phyloP scores from a whole-genome alignment of 169 alveolate genomes.

The Perkinsus olseni region DNA sequence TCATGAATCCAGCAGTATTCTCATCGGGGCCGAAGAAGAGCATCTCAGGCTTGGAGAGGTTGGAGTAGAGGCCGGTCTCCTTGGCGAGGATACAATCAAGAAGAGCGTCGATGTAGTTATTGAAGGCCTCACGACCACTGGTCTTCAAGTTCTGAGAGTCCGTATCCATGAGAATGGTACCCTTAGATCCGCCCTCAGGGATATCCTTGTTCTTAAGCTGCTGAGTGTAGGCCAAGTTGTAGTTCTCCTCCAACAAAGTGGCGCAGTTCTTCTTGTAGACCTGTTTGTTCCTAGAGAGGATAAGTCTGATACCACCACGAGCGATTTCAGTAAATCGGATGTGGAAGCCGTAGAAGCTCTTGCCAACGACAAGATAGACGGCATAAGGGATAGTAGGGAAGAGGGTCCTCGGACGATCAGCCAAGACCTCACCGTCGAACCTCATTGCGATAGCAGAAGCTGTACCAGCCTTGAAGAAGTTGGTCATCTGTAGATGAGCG shows the following conservation, averaged over 20 bases:
- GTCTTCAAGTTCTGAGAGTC: background rate
- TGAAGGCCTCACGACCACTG: background rate
- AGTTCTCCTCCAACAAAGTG: slow-evolving; percentile 66
- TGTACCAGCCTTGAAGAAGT: slow-evolving; percentile 24
- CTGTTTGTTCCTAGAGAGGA: slow-evolving; percentile 49
- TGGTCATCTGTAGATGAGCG: slow-evolving; percentile 18
- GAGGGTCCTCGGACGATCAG: background rate
- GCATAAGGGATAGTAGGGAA: slow-evolving; percentile 52
- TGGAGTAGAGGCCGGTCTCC: background rate
- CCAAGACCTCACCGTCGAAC: background rate
- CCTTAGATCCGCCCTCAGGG: slow-evolving; percentile 68
- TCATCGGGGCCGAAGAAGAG: slow-evolving; percentile 34
- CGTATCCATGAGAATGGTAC: slow-evolving; percentile 51
- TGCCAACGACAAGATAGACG: slow-evolving; percentile 55
- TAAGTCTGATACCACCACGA: slow-evolving; percentile 66
- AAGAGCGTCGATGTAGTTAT: background rate
- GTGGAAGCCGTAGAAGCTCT: slow-evolving; percentile 64
- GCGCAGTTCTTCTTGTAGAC: slow-evolving; percentile 55
- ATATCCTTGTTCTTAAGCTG: slow-evolving; percentile 64
- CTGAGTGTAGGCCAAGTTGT: slow-evolving; percentile 62
- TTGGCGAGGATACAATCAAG: slow-evolving; percentile 1
- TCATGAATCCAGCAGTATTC: slow-evolving; percentile 28
- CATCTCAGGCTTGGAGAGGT: slow-evolving; percentile 8
- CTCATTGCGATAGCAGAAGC: slow-evolving; percentile 19
- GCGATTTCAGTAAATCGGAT: slow-evolving; percentile 60